These are phyloP conservation scores for Myriosclerotinia curreyana DNA, from an alignment of 2,329 filamentous ascomycete species.

Conservation along the genomic window DNA sequence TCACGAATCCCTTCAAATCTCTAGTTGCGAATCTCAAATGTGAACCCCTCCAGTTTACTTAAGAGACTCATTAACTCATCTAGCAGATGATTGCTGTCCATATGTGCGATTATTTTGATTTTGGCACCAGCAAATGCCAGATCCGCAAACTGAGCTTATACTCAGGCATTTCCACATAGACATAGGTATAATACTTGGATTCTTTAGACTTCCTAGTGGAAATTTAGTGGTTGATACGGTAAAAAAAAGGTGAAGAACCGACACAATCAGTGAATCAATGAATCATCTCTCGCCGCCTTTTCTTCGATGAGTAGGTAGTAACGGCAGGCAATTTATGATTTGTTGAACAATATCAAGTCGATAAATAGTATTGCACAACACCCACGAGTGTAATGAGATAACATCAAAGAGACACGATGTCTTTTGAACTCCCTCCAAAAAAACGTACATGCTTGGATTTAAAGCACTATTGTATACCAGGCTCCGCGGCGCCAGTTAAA, in stretches of 20 bases:
- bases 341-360: too few relatives aligned
- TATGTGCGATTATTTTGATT: too few relatives aligned
- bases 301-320: background rate
- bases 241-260: background rate
- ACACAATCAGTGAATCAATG: background rate
- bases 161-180: background rate
- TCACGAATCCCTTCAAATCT: background rate
- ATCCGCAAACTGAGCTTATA: too few relatives aligned
- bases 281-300: background rate
- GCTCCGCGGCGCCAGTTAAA: too few relatives aligned
- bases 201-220: background rate
- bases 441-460: slow-evolving; percentile 2
- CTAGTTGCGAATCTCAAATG: too few relatives aligned
- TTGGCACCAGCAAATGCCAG: too few relatives aligned
- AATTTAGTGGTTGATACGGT: background rate
- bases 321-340: too few relatives aligned
- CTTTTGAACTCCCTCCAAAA: background rate
- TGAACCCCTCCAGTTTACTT: too few relatives aligned
- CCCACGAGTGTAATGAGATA: background rate
- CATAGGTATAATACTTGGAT: background rate
- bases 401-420: background rate
- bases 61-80: too few relatives aligned
- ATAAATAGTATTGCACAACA: background rate
- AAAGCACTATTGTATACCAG: background rate
- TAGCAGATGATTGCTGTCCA: too few relatives aligned